Evolutionary conservation across 768 basidiomycete genomes (phyloP), one percentile per base, ranked within the genome.

Genomic region (Sporobolomyces phaffii): DNA sequence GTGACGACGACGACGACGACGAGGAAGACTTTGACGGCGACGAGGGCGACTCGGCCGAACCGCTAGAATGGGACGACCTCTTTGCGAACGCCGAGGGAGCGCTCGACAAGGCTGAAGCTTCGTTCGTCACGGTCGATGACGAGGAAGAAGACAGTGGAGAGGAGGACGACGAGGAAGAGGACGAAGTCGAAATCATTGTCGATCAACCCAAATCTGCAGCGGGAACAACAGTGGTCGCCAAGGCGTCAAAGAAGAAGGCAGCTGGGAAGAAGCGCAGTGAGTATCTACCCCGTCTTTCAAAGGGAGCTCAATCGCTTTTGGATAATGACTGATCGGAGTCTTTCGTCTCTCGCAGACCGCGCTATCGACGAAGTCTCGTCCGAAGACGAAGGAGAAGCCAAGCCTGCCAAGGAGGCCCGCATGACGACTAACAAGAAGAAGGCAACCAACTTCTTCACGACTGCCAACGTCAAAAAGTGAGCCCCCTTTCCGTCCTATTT

Each of bases 401-500:
- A 70, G 17, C 49, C 59, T 20, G 54, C 77, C 75, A 90, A 90
- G 77, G 87, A 83, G 71, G 77, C 83, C 31, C 88, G 94, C 22
- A 89, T 94, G 90, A 94, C 84, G 73, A 98, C 96, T 1, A 91
- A 86, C 82, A 99, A 99, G 91, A 87, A 86, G 81, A 91, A 89
- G 79, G 84, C 89, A 14, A 81, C 83, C 62, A 97, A 98, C 80
- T 72, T 65, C 67, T 69, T 62, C 64, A 72, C 71, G 13, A 48
- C 44, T 20, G 71, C 71, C 41, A 72, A 72, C 67, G 71, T 72
- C 61, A 72, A 72, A 60, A 72, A 72, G 66, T 68, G 60, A 57
- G 66, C 51, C 24, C 13, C 9, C 17, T 3, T 36, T 10, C 29
- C 20, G 9, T 24, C 29, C 18, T 5, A 13, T 38, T n/a, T n/a